Evolutionary conservation across 2,329 filamentous ascomycete species (phyloP).

Genomic region (Neurospora sp.): DNA sequence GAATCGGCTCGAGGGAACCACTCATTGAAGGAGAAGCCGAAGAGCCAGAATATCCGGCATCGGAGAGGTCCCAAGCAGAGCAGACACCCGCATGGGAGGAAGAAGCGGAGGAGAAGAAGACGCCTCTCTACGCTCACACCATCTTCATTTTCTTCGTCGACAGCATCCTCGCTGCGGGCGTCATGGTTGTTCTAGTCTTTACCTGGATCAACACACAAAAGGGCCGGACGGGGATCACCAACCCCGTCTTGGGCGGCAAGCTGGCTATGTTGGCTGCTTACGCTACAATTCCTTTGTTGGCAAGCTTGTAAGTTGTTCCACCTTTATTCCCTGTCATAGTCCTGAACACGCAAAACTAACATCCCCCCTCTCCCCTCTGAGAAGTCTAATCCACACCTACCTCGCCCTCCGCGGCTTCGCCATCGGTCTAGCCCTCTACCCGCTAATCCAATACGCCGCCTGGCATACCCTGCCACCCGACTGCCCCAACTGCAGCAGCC

Average conservation of each 20-base stretch:
- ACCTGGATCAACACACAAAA: slow-evolving; percentile 24
- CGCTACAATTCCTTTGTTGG: slow-evolving; percentile 30
- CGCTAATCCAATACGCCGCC: slow-evolving; percentile 28
- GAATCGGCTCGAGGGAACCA: neutral
- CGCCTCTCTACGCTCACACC: slow-evolving; percentile 17
- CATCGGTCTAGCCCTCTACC: slow-evolving; percentile 30
- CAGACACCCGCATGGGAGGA: neutral
- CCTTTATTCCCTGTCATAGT: neutral
- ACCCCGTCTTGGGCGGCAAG: slow-evolving; percentile 15
- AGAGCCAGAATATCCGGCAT: neutral
- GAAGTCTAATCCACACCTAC: slow-evolving; percentile 28
- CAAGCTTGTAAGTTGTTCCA: slow-evolving; percentile 28
- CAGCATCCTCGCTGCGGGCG: slow-evolving; percentile 24
- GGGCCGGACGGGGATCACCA: slow-evolving; percentile 6
- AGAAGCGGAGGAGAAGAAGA: neutral
- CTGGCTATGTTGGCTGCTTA: slow-evolving; percentile 33
- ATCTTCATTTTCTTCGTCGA: slow-evolving; percentile 29
- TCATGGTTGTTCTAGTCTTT: slow-evolving; percentile 30
- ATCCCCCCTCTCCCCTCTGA: neutral
- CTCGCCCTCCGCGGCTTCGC: slow-evolving; percentile 28
- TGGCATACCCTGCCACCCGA: slow-evolving; percentile 29
- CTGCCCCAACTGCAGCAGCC: slow-evolving; percentile 30
- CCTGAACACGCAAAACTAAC: neutral
- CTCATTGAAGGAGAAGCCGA: neutral
- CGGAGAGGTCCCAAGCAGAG: neutral